Evolutionary conservation across 352 stramenopile genomes (phyloP), one percentile per base, ranked within the genome.

Genomic region (Lagenidium giganteum): DNA sequence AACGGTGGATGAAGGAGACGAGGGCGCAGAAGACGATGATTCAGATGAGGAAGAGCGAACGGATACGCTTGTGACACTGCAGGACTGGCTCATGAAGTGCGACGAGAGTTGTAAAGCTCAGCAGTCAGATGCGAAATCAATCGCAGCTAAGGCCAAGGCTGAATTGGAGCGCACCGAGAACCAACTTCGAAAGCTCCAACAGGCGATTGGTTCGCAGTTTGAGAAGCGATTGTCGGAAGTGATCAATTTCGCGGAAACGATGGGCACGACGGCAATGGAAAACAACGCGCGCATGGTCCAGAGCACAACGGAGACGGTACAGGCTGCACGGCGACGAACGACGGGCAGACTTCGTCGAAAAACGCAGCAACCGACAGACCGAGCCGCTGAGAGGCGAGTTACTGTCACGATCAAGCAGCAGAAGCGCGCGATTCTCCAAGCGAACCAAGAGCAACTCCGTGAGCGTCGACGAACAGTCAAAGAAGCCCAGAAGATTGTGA

Each of bases 31-130:
- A 16, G 36, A 67, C 18, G 43, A 38, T 1, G 52, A 69, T 20
- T 34, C 40, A 32, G 46, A 52, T 35, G 39, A 35, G 18, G 41
- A 58, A 26, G 42, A 52, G 5, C 35, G 56, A 8, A 40, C 62
- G 7, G 60, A 72, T 22, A 61, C 54, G 8, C 47, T 80, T n/a
- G 28, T 70, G n/a, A 76, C 68, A 8, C 57, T 86, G 20, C 59
- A 83, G 22, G 66, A 80, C 13, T 87, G 73, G 73, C 49, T 83
- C 1, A 24, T 47, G 3, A 83, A 87, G 36, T 87, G 70, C 42
- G 57, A 72, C 45, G 70, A 80, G 45, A 68, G 51, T 40, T 87
- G 66, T 27, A 26, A 59, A 14, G 58, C 48, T 0, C 67, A 74
- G 29, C 54, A 79, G 17, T 57, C 44, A 1, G 65, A 73, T 32